Evolutionary conservation across 441 rosid genomes (phyloP).

Genomic region (Aleurites moluccanus): DNA sequence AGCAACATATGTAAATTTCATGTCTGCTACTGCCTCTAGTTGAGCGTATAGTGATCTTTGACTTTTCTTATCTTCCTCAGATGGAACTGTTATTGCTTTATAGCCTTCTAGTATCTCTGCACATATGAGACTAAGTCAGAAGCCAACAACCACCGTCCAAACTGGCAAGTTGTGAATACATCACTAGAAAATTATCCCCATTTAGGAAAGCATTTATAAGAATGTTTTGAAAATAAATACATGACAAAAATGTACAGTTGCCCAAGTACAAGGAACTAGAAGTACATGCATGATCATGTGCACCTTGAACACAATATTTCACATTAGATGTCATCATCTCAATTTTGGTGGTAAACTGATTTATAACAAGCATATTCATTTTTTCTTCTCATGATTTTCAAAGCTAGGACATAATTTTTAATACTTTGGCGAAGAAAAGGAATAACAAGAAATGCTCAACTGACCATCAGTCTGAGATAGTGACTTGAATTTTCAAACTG

Average conservation of each 20-base stretch:
- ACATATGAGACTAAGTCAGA: conserved; percentile 26
- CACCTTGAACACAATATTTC: conserved; percentile 4
- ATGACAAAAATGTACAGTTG: conserved; percentile 11
- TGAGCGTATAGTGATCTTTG: conserved; percentile 79
- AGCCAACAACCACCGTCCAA: background rate
- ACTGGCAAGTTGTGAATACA: conserved; percentile 1
- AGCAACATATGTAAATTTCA: conserved; percentile 95
- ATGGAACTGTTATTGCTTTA: conserved; percentile 75
- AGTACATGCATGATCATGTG: background rate
- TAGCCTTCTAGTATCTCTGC: conserved; percentile 96
- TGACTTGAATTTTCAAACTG: background rate
- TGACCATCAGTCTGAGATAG: background rate
- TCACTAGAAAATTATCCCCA: background rate
- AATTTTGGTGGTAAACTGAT: background rate
- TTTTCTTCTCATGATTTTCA: background rate
- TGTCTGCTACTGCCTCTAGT: conserved; percentile 93
- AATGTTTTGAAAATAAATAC: conserved; percentile 4
- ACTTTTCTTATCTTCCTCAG: conserved; percentile 91
- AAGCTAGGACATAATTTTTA: background rate
- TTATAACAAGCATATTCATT: background rate
- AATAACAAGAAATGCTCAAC: background rate
- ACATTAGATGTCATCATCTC: conserved; percentile 14
- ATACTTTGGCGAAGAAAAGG: background rate
- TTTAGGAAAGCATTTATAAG: conserved; percentile 2
- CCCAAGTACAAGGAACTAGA: conserved; percentile 15